phyloP scores from a whole-genome alignment of 495 filamentous ascomycete species.

The Cercophora newfieldiana region DNA sequence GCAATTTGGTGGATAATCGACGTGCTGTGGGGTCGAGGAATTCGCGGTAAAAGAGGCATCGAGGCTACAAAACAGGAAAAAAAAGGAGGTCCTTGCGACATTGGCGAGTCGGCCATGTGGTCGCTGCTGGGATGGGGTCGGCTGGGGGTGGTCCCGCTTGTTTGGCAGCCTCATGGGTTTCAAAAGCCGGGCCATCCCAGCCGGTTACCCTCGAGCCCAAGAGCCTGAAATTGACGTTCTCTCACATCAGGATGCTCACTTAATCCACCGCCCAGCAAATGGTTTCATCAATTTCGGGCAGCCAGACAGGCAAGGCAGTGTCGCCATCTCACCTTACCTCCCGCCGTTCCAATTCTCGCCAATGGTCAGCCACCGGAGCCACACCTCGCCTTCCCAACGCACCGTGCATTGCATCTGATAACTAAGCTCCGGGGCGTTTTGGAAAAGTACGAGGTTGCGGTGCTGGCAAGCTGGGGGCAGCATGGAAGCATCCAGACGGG shows the following conservation, averaged over 20 bases:
- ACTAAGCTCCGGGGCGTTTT: not conserved
- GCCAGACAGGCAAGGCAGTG: not conserved
- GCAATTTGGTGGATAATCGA: not conserved
- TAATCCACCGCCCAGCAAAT: not conserved
- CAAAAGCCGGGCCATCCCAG: constrained; percentile 13
- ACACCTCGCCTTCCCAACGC: constrained; percentile 4
- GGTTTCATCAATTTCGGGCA: constrained; percentile 5
- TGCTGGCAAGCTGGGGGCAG: not conserved
- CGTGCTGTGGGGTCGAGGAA: not conserved
- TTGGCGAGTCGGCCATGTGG: constrained; percentile 14
- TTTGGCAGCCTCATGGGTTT: constrained; percentile 18
- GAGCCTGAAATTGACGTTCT: constrained; percentile 17
- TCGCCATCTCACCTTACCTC: constrained; percentile 10
- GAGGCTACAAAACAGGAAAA: constrained; percentile 2
- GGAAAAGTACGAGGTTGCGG: not conserved
- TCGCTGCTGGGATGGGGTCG: constrained; percentile 10
- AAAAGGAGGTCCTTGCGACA: constrained; percentile 3
- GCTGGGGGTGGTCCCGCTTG: constrained; percentile 8
- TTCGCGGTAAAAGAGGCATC: not conserved
- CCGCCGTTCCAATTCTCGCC: not conserved
- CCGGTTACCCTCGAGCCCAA: not conserved
- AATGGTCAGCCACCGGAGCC: constrained; percentile 4
- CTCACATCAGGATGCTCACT: not conserved
- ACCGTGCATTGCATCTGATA: constrained; percentile 9
- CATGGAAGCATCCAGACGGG: not conserved